Evolutionary conservation across 768 basidiomycete species (phyloP), one percentile per base, ranked within the genome.

Genomic region (Naganishia vishniacii): DNA sequence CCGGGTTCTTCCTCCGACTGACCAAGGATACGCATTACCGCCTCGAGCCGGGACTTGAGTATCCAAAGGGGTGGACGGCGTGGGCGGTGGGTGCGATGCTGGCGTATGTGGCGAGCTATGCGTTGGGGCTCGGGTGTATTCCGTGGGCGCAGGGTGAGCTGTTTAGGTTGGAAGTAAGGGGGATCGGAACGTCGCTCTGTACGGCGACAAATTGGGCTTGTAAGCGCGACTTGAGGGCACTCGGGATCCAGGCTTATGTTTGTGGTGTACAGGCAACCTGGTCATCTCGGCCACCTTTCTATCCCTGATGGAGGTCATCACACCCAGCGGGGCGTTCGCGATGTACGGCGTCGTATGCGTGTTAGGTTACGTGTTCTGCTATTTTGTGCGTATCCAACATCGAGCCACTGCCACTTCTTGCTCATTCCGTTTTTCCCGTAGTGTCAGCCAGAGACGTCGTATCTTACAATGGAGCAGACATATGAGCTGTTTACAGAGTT

Each of bases 211-310:
- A 89, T 77, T 90, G 88, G 88, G 81, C 68, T 28, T 53, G 71
- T 64, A 16, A n/a, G n/a, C n/a, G n/a, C n/a, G n/a, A n/a, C n/a
- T n/a, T n/a, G n/a, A n/a, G n/a, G n/a, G n/a, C n/a, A n/a, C n/a
- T n/a, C n/a, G n/a, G n/a, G n/a, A n/a, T n/a, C n/a, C n/a, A n/a
- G n/a, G n/a, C n/a, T n/a, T n/a, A n/a, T n/a, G n/a, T n/a, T n/a
- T n/a, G 34, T 37, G 34, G 34, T 37, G 34, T 37, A 37, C 34
- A 42, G 44, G 8, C 26, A 32, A 49, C 48, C 6, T 90, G 31
- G 80, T 89, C 69, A 88, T 89, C 71, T 83, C 84, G 6, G 83
- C 86, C 18, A 91, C 89, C 8, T 91, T 88, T 77, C 84, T 89
- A 49, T 86, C 85, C 8, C 82, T 91, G 51, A 88, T 90, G 85